Percentiles rank a stretch among this genome's conserved stretches.
Conservation (phyloP, 2,329 filamentous ascomycete genomes). For the Colletotrichum filicis region DNA sequence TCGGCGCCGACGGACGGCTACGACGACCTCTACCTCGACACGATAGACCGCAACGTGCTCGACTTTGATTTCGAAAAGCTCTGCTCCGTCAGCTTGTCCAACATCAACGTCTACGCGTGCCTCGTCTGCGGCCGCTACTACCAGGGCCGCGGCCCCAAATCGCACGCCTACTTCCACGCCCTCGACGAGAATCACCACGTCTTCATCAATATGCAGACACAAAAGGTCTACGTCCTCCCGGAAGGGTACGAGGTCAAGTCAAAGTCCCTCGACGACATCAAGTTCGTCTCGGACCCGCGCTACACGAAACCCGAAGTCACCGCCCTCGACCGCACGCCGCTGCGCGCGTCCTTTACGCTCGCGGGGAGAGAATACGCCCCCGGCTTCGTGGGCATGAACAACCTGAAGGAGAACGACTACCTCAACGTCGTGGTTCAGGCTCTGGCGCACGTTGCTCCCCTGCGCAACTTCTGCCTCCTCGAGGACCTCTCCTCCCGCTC, state of each 20-base stretch:
- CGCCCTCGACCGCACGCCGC: slow-evolving; percentile 75
- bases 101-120: slow-evolving; percentile 99
- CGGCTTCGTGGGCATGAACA: slow-evolving; percentile 98
- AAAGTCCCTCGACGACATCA: slow-evolving; percentile 96
- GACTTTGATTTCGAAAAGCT: slow-evolving; percentile 99
- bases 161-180: slow-evolving; percentile 96
- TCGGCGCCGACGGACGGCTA: slow-evolving; percentile 86
- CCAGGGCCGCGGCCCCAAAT: slow-evolving; percentile 92
- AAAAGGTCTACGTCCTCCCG: slow-evolving; percentile 90
- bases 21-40: slow-evolving; percentile 96
- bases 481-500: slow-evolving; percentile 79
- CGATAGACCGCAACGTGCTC: slow-evolving; percentile 89
- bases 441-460: slow-evolving; percentile 86
- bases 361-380: slow-evolving; percentile 87
- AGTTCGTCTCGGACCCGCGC: slow-evolving; percentile 93
- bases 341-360: slow-evolving; percentile 77
- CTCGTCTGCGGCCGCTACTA: slow-evolving; percentile 98
- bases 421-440: slow-evolving; percentile 95
- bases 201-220: slow-evolving; percentile 96
- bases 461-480: slow-evolving; percentile 92
- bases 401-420: slow-evolving; percentile 99
- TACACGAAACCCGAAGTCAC: slow-evolving; percentile 85
- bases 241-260: slow-evolving; percentile 97
- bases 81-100: slow-evolving; percentile 93
- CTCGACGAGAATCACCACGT: slow-evolving; percentile 96